These are phyloP conservation scores for Termitomyces sp. DNA, from an alignment of 768 basidiomycete genomes.

Conservation along the genomic window DNA sequence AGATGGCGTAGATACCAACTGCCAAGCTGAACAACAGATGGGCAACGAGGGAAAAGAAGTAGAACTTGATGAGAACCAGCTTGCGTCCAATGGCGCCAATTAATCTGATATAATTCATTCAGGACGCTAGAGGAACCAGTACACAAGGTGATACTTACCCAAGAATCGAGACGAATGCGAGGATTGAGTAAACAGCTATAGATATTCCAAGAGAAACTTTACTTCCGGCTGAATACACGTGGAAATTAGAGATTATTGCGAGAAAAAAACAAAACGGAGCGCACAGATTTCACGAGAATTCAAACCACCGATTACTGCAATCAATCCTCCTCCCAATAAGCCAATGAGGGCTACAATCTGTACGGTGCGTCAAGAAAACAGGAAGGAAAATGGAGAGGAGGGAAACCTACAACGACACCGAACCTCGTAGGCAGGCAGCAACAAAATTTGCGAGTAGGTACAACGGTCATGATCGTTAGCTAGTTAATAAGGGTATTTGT, in stretches of 20 bases:
- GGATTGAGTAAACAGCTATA: constrained; percentile 33
- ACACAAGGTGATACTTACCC: constrained; percentile 26
- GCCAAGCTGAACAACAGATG: constrained; percentile 41
- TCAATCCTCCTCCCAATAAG: constrained; percentile 32
- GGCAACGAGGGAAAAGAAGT: constrained; percentile 33
- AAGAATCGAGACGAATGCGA: constrained; percentile 37
- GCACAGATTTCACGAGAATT: constrained; percentile 10
- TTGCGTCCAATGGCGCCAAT: constrained; percentile 36
- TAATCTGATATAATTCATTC: constrained; percentile 22
- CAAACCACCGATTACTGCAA: constrained; percentile 28
- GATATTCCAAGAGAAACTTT: constrained; percentile 36
- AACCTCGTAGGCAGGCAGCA: constrained; percentile 45
- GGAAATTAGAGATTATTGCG: background rate
- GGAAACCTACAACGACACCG: constrained; percentile 36
- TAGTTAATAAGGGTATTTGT: background rate
- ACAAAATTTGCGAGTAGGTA: constrained; percentile 39
- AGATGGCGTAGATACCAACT: constrained; percentile 37
- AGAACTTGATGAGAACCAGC: constrained; percentile 34
- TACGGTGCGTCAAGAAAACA: background rate
- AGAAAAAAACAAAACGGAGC: background rate
- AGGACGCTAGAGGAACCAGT: background rate
- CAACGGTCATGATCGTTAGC: constrained; percentile 25
- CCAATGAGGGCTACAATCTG: constrained; percentile 41
- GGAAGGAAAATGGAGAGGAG: background rate
- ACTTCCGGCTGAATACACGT: constrained; percentile 21